These are phyloP conservation scores for Colletotrichum plurivorum DNA, from an alignment of 2,329 filamentous ascomycete species.

Conservation along the genomic window DNA sequence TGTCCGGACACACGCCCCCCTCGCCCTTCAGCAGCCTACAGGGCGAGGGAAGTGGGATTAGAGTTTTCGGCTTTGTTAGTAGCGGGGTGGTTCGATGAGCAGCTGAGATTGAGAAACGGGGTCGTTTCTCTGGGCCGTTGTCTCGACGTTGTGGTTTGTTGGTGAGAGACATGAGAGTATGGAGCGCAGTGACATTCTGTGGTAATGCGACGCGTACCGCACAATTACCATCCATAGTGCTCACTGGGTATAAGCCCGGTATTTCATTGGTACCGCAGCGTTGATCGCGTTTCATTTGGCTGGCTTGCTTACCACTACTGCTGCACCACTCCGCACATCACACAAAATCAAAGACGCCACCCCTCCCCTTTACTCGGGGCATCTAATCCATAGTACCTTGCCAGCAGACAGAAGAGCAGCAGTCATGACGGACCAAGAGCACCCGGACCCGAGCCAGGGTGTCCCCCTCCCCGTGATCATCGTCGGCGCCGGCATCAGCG, in stretches of 20 bases:
- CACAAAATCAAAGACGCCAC: slow-evolving; percentile 15
- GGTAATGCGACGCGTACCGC: background rate
- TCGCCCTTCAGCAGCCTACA: background rate
- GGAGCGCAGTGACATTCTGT: background rate
- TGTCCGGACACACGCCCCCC: background rate
- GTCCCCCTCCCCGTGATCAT: slow-evolving; percentile 49
- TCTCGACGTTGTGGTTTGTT: background rate
- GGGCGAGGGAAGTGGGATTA: slow-evolving; percentile 31
- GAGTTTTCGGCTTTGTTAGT: slow-evolving; percentile 25
- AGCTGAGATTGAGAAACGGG: slow-evolving; percentile 10
- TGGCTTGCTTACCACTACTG: background rate
- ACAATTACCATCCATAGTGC: background rate
- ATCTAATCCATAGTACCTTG: background rate
- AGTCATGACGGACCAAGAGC: slow-evolving; percentile 12
- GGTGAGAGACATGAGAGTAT: background rate
- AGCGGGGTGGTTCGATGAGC: slow-evolving; percentile 10
- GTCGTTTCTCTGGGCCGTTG: slow-evolving; percentile 4
- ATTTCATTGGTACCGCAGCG: background rate
- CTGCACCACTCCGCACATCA: slow-evolving; percentile 17
- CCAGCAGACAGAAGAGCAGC: background rate
- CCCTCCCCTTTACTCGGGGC: background rate
- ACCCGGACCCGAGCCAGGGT: slow-evolving; percentile 1
- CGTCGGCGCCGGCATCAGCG: slow-evolving; percentile 55
- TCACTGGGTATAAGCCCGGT: background rate
- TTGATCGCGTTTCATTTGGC: slow-evolving; percentile 9